These are phyloP conservation scores for Leptographium galeiforme DNA, from an alignment of 2,329 filamentous ascomycete genomes.

Conservation along the genomic window DNA sequence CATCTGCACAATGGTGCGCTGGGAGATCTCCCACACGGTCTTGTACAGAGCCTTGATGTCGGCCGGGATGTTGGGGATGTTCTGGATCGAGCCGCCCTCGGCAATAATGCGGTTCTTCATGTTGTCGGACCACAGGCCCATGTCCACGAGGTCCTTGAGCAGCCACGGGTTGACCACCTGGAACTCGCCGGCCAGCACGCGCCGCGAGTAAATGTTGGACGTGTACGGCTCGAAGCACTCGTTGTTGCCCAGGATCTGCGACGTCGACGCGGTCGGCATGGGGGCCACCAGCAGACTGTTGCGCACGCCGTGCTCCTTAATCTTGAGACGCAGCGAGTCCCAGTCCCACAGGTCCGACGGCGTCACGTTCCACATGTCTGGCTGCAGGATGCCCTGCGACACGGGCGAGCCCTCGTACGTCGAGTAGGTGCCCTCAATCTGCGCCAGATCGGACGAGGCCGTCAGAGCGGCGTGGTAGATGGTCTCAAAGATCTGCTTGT, in stretches of 20 bases:
- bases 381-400: conserved; percentile 91
- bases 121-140: conserved; percentile 95
- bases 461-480: conserved; percentile 95
- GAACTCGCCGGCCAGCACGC: conserved; percentile 96
- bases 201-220: conserved; percentile 98
- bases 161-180: conserved; percentile 99
- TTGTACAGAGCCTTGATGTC: conserved; percentile 98
- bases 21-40: conserved; percentile 98
- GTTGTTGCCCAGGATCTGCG: conserved; percentile 96
- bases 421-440: conserved; percentile 70
- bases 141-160: conserved; percentile 92
- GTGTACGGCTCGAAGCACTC: conserved; percentile 99
- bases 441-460: conserved; percentile 74
- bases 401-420: conserved; percentile 89
- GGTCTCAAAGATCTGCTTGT: conserved; percentile 98
- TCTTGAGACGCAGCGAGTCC: conserved; percentile 75
- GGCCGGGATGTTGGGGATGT: conserved; percentile 88
- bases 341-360: conserved; percentile 96
- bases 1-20: conserved; percentile 93
- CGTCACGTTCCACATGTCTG: conserved; percentile 95
- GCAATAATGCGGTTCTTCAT: conserved; percentile 99
- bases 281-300: conserved; percentile 92
- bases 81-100: conserved; percentile 89
- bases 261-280: conserved; percentile 96
- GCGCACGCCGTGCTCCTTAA: conserved; percentile 83